Evolutionary conservation across 2,329 filamentous ascomycete species (phyloP).

Genomic region (Apiospora sp.): DNA sequence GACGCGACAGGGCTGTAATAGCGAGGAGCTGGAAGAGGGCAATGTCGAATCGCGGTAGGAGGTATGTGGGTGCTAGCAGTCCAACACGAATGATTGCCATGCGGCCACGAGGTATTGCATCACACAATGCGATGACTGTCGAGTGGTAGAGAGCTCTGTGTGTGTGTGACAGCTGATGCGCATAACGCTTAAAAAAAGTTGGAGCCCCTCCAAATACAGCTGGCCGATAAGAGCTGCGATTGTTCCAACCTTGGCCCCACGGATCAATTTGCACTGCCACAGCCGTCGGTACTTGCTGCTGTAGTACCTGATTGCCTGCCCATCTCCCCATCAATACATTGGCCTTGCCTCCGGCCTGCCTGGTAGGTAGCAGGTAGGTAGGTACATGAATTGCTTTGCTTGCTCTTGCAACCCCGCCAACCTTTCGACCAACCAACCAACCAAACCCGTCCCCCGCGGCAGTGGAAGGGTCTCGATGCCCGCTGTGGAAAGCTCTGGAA

Average conservation of each 20-base stretch:
- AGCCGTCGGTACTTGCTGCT: neutral
- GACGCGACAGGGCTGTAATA: slow-evolving; percentile 20
- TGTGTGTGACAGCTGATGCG: neutral
- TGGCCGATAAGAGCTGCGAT: neutral
- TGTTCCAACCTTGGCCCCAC: too few species aligned
- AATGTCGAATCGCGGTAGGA: slow-evolving; percentile 34
- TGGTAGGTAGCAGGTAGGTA: too few species aligned
- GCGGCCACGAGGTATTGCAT: slow-evolving; percentile 6
- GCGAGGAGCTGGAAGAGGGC: slow-evolving; percentile 30
- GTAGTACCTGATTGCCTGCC: neutral
- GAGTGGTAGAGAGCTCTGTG: neutral
- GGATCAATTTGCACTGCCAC: neutral
- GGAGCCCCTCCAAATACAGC: slow-evolving; percentile 2
- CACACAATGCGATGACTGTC: neutral
- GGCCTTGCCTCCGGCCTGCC: too few species aligned
- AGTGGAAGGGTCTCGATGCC: slow-evolving; percentile 10
- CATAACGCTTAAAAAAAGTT: neutral
- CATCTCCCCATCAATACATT: neutral
- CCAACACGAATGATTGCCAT: slow-evolving; percentile 33
- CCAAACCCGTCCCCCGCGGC: neutral
- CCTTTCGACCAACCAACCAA: neutral
- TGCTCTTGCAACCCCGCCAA: slow-evolving; percentile 14
- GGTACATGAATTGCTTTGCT: neutral
- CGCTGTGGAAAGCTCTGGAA: slow-evolving; percentile 24
- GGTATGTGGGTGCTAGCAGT: slow-evolving; percentile 34